Evolutionary conservation across 306 rosid genomes (phyloP), one percentile per base, ranked within the genome.

Genomic region (Notholithocarpus densiflorus): DNA sequence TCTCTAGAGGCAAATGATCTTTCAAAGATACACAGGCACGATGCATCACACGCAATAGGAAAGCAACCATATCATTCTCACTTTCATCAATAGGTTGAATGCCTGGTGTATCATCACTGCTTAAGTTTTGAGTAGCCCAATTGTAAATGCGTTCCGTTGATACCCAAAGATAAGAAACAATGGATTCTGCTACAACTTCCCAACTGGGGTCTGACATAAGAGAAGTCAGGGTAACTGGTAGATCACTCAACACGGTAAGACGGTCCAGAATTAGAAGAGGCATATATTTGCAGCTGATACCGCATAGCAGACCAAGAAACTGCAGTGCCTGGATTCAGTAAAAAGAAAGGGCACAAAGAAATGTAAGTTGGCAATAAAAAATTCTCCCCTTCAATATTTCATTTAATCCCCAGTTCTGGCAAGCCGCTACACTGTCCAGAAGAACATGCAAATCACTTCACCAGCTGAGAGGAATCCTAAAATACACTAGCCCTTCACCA

Each of bases 251-350:
- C 79, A 95, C 92, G 2, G 68, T 32, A 9, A 62, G 88, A 77
- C 82, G 90, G 80, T 95, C 94, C 76, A 90, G 85, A 56, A 85
- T 86, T 82, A 95, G 89, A 19, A 91, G 53, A 62, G 98, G 93
- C 98, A 94, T 91, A 62, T 92, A 94, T 83, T 94, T 91, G 93
- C 97, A 82, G 85, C 89, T 87, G 83, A 89, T 74, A 73, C 96
- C 93, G 13, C 97, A 90, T 24, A 95, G 86, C 76, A 92, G 84
- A 73, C 95, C 97, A 43, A 91, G 73, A 87, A 92, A 92, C 73
- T 69, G 89, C 77, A 92, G 75, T 3, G 92, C 94, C 97, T 95
- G 90, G 53, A 81, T 31, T 75, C 62, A 56, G 31, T 55, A 11
- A 21, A 57, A 62, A 68, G 20, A 27, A 37, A 31, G 66, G 79